Evolutionary conservation across 2,329 filamentous ascomycete species (phyloP), one percentile per base, ranked within the genome.

Genomic region (Setomelanomma holmii): DNA sequence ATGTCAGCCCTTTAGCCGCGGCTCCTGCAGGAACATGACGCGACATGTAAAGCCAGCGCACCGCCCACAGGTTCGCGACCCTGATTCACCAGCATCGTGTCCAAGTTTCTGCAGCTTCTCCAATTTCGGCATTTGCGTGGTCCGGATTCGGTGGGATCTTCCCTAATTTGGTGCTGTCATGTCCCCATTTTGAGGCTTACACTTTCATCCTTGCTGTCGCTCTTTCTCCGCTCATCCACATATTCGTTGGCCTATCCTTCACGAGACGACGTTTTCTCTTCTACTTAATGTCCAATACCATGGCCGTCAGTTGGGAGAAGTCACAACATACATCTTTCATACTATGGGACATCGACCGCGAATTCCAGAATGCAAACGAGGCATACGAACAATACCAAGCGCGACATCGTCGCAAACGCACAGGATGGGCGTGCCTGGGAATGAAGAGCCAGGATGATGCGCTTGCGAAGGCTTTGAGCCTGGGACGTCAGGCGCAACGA

Each of bases 301-400:
- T 63, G 54, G 40, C 58, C 20, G 45, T 58, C 17, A 40, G 49
- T 6, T 71, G 64, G 64, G 67, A 67, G 35, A 68, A 68, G 41
- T 55, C 66, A n/a, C 58, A 69, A 20, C 68, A 71, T 47, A 61
- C 64, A 11, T 67, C 63, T 8, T 61, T 73, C 20, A 62, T 65
- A 7, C 58, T 74, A 5, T 74, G 71, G 71, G 70, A 74, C 47
- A 72, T 74, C 39, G 71, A 73, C 20, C 67, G 64, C 48, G 68
- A 72, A 39, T 73, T 74, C 40, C 67, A 70, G 38, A 67, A 69
- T 40, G 61, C 67, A 16, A 53, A 68, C 51, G 68, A 73, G 22
- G 61, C 67, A 11, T 74, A 74, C 51, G 63, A 68, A 49, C 68
- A 70, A 56, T 67, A 66, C 58, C 57, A 63, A 45, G 53, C 61